Evolutionary conservation across 1,284 basidiomycete species (phyloP), one percentile per base, ranked within the genome.

Genomic region (Trametes versicolor): DNA sequence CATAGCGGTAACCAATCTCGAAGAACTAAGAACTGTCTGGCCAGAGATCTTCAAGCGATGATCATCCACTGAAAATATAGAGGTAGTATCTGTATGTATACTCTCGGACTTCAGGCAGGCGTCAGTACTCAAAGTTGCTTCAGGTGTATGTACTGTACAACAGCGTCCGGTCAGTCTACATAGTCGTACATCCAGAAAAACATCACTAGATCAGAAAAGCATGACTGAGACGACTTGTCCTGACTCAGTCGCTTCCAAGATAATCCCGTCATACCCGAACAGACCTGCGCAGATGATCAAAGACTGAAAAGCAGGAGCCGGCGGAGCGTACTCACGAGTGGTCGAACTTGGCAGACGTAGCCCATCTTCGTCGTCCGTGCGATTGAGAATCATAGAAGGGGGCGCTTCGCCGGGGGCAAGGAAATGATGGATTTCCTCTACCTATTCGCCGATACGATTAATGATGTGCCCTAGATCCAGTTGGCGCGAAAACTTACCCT

Each of bases 381-480:
- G 85, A 76, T 96, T 92, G n/a, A 95, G 85, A 34, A 89, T 81
- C 95, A 96, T 96, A 0, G 91, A 92, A 1, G 90, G 89, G 10
- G 91, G 88, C 19, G 85, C 80, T 70, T 91, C 88, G 25, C 83
- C 83, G 10, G 90, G 90, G 66, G 85, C 86, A 3, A 93, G 82
- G 70, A 93, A 92, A 67, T 91, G 91, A 60, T 87, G 87, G 62
- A 92, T 90, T 17, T 87, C 87, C 71, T 93, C 91, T 56, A 90
- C 90, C 89, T 93, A 62, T 29, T 53, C 8, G 4, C 17, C 4
- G 17, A 23, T 4, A 52, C 13, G 65, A 34, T 29, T 17, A 49
- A 41, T 41, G 41, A 15, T 23, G 7, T 36, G 0, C 2, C 43
- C 37, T 47, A 10, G 9, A 27, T 6, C 15, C 25, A 41, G 17